A percentile compares a stretch with the other conserved stretches of the same genome.
Evolutionary conservation across 2,329 filamentous ascomycete species (phyloP).

Genomic region (Aspergillus tubingensis): DNA sequence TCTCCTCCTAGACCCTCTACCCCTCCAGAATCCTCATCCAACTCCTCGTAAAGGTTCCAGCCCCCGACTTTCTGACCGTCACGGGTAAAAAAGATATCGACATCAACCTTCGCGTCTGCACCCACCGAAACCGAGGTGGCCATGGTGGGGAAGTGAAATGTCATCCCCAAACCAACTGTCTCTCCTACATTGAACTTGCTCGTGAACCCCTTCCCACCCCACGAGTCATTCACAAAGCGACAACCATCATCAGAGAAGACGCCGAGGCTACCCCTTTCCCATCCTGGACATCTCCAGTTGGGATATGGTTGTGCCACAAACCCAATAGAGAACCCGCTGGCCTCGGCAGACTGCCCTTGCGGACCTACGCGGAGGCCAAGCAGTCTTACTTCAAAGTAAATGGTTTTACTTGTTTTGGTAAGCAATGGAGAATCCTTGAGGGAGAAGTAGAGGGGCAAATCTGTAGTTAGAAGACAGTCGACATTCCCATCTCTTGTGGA

Average conservation of each 20-base stretch:
- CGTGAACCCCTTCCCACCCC: slow-evolving; percentile 61
- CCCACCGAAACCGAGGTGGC: slow-evolving; percentile 27
- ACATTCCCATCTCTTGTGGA: slow-evolving; percentile 44
- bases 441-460: slow-evolving; percentile 59
- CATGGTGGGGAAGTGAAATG: slow-evolving; percentile 48
- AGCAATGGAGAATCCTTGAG: slow-evolving; percentile 52
- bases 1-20: slow-evolving; percentile 68
- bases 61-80: slow-evolving; percentile 54
- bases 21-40: slow-evolving; percentile 59
- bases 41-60: slow-evolving; percentile 64
- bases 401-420: slow-evolving; percentile 50
- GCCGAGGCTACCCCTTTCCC: slow-evolving; percentile 62
- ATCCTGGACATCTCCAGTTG: slow-evolving; percentile 62
- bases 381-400: slow-evolving; percentile 63
- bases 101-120: slow-evolving; percentile 35
- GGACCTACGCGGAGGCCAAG: slow-evolving; percentile 43
- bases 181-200: slow-evolving; percentile 55
- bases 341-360: slow-evolving; percentile 35
- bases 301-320: slow-evolving; percentile 64
- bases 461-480: slow-evolving; percentile 57
- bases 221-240: slow-evolving; percentile 63
- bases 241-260: slow-evolving; percentile 66
- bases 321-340: slow-evolving; percentile 60
- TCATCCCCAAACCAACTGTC: slow-evolving; percentile 62
- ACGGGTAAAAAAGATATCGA: slow-evolving; percentile 62